Percentiles rank a stretch among this genome's conserved stretches.
These are phyloP conservation scores for Karstenula rhodostoma DNA, from an alignment of 2,329 filamentous ascomycete genomes.

Conservation along the genomic window DNA sequence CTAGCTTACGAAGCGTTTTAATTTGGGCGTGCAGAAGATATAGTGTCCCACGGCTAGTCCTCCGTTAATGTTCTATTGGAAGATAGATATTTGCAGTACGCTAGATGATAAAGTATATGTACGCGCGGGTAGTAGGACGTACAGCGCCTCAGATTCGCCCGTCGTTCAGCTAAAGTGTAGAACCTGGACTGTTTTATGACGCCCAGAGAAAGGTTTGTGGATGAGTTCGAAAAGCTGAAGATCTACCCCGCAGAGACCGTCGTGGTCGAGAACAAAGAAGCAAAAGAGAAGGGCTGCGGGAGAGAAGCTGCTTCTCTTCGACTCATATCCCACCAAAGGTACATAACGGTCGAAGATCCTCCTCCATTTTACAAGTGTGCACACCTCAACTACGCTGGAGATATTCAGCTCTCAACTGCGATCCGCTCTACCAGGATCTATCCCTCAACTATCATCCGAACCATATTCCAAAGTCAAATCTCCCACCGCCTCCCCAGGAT, in stretches of 20 bases:
- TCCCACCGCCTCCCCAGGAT: background rate
- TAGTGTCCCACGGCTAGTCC: background rate
- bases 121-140: background rate
- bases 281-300: conserved; percentile 32
- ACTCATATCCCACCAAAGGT: background rate
- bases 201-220: no score
- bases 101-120: background rate
- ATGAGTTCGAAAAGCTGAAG: no score
- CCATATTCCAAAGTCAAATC: background rate
- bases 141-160: background rate
- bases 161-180: background rate
- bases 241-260: conserved; percentile 32
- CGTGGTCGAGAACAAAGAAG: conserved; percentile 71
- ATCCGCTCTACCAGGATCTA: background rate
- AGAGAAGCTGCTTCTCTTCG: background rate
- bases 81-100: background rate
- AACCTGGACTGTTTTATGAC: background rate
- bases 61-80: background rate
- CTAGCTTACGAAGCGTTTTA: background rate
- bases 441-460: background rate
- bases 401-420: background rate
- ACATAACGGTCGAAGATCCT: background rate
- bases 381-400: background rate
- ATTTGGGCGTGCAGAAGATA: background rate
- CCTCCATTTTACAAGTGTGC: background rate